A percentile compares a stretch with the other conserved stretches of the same genome.
Evolutionary conservation across 306 rosid species (phyloP).

Genomic region (Delonix regia): DNA sequence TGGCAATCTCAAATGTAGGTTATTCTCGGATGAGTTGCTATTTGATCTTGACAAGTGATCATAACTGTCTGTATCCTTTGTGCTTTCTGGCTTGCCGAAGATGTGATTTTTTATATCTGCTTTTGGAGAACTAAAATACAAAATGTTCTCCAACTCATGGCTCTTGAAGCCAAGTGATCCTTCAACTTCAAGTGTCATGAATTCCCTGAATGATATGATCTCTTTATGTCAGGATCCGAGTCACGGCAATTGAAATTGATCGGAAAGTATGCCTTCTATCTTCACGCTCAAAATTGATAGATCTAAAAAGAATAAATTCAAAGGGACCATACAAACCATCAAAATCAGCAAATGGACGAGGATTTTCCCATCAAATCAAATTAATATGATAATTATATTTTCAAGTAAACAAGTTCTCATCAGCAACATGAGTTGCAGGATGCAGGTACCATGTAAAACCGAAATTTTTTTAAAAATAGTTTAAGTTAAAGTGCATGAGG

Average conservation of each 20-base stretch:
- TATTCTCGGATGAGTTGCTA: constrained; percentile 43
- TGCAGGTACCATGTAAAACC: constrained; percentile 35
- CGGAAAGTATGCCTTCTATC: constrained; percentile 38
- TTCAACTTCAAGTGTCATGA: constrained; percentile 45
- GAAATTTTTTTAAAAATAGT: background rate
- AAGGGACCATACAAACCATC: constrained; percentile 36
- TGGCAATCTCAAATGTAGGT: constrained; percentile 14
- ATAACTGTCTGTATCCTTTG: constrained; percentile 31
- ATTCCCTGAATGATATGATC: constrained; percentile 39
- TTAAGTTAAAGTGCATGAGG: too few relatives aligned
- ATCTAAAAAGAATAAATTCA: constrained; percentile 45
- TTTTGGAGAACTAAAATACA: constrained; percentile 45
- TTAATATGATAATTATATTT: background rate
- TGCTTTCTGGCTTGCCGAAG: constrained; percentile 40
- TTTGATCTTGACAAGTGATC: constrained; percentile 33
- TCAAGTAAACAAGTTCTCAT: constrained; percentile 33
- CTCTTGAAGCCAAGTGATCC: constrained; percentile 50
- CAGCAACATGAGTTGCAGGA: constrained; percentile 16
- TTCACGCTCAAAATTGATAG: constrained; percentile 31
- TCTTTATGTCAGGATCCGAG: constrained; percentile 27
- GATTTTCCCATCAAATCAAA: constrained; percentile 40
- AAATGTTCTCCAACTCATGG: constrained; percentile 44
- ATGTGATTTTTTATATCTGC: constrained; percentile 44
- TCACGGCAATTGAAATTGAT: constrained; percentile 46
- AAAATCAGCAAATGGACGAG: background rate